Percentiles rank a stretch among this genome's conserved stretches.
phyloP scores from a whole-genome alignment of 371 early-diverging fungal species.

The Zychaea mexicana region DNA sequence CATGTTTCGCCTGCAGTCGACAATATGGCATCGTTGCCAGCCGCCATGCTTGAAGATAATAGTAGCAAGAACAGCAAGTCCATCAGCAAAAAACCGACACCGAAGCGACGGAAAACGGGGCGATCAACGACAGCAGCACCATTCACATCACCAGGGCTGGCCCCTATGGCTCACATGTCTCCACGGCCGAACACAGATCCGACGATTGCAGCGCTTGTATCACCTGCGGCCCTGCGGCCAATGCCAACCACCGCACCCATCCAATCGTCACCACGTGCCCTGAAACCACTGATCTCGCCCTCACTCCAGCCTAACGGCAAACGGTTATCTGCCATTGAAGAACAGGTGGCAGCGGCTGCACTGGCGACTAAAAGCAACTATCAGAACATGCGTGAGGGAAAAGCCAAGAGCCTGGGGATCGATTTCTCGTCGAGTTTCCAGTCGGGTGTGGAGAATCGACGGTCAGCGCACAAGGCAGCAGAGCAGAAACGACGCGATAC shows the following conservation, averaged over 20 bases:
- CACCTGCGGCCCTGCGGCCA: slow-evolving; percentile 38
- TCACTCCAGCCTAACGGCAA: slow-evolving; percentile 52
- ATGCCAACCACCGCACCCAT: slow-evolving; percentile 2
- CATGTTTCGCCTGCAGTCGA: slow-evolving; percentile 25
- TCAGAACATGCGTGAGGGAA: slow-evolving; percentile 82
- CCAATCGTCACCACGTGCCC: slow-evolving; percentile 39
- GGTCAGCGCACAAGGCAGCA: slow-evolving; percentile 87
- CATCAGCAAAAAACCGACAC: slow-evolving; percentile 2
- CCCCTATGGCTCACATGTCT: slow-evolving; percentile 21
- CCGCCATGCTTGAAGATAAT: slow-evolving; percentile 34
- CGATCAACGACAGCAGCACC: slow-evolving; percentile 11
- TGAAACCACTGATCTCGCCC: slow-evolving; percentile 54
- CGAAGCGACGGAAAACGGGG: slow-evolving; percentile 28
- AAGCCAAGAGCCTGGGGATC: slow-evolving; percentile 77
- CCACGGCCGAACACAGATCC: slow-evolving; percentile 18
- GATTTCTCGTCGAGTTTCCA: slow-evolving; percentile 70
- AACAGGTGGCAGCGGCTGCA: slow-evolving; percentile 46
- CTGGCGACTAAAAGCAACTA: slow-evolving; percentile 86
- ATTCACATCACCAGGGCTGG: slow-evolving; percentile 27
- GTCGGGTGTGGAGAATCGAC: slow-evolving; percentile 73
- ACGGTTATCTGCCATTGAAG: slow-evolving; percentile 37
- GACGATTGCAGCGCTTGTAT: slow-evolving; percentile 32
- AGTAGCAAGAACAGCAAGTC: not conserved
- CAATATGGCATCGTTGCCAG: slow-evolving; percentile 39
- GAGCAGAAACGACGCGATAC: slow-evolving; percentile 95